Evolutionary conservation across 257 asterid genomes (phyloP).

Genomic region (Thymus mandschuricus): DNA sequence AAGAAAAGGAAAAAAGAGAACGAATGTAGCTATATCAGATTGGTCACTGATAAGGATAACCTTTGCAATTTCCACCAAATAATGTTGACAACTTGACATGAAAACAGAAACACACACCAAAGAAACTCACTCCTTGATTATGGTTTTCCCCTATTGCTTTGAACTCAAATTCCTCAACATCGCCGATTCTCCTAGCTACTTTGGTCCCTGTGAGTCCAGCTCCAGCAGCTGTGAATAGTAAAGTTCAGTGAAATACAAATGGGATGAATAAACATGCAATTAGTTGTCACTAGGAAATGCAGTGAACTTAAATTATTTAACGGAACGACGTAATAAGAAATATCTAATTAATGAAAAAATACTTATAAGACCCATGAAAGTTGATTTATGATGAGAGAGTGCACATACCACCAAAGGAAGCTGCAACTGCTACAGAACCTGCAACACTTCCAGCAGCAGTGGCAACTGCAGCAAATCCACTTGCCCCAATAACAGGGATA

Average conservation of each 20-base stretch:
- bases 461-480: slow-evolving; percentile 95
- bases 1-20: not conserved
- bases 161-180: slow-evolving; percentile 94
- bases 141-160: slow-evolving; percentile 83
- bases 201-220: slow-evolving; percentile 97
- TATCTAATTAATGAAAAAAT: not conserved
- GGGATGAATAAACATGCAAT: not conserved
- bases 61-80: not conserved
- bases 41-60: not conserved
- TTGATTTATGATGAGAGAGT: slow-evolving; percentile 19
- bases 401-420: slow-evolving; percentile 88
- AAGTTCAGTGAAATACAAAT: slow-evolving; percentile 18
- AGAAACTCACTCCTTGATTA: slow-evolving; percentile 85
- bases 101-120: not conserved
- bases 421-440: slow-evolving; percentile 98
- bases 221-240: slow-evolving; percentile 79
- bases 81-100: slow-evolving; percentile 16
- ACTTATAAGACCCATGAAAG: slow-evolving; percentile 1
- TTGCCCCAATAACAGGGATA: slow-evolving; percentile 89
- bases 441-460: slow-evolving; percentile 97
- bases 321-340: slow-evolving; percentile 15
- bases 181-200: slow-evolving; percentile 95
- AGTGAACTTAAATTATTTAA: slow-evolving; percentile 5
- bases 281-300: not conserved
- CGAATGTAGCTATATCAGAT: not conserved